These are phyloP conservation scores for Candida labiduridarum DNA, from an alignment of 1,139 yeast genomes.

Conservation along the genomic window DNA sequence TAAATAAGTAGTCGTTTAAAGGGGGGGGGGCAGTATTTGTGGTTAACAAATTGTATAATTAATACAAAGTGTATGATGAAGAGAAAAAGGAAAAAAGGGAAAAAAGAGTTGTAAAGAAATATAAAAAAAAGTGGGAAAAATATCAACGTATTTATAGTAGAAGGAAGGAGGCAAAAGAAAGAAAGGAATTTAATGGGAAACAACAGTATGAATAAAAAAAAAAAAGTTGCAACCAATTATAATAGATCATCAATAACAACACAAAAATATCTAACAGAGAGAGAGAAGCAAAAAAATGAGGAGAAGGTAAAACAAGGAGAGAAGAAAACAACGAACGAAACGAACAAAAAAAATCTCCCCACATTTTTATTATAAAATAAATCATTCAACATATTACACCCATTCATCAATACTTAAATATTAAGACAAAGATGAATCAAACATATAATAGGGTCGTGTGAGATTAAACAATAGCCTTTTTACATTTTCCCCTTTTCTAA, in stretches of 20 bases:
- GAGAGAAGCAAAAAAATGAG: not conserved
- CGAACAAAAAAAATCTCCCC: not conserved
- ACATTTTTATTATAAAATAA: not conserved
- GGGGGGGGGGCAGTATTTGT: not conserved
- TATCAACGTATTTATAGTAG: not conserved
- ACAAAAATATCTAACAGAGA: too few species aligned
- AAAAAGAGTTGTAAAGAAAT: not conserved
- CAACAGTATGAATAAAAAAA: too few species aligned
- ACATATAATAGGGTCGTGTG: too few species aligned
- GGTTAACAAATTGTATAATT: not conserved
- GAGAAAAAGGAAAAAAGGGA: not conserved
- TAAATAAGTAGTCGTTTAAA: not conserved
- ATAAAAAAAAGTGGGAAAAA: not conserved
- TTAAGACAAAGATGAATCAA: too few species aligned
- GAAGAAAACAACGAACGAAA: too few species aligned
- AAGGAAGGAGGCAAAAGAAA: not conserved
- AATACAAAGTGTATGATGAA: not conserved
- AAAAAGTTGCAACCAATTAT: slow-evolving; percentile 1
- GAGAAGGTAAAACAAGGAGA: too few species aligned
- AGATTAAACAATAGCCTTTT: too few species aligned
- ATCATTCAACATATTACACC: not conserved
- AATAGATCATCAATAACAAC: too few species aligned
- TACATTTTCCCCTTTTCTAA: too few species aligned
- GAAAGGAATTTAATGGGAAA: not conserved
- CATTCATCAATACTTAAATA: too few species aligned